These are phyloP conservation scores for Pseudonectria foliicola DNA, from an alignment of 2,329 filamentous ascomycete species.

Conservation along the genomic window DNA sequence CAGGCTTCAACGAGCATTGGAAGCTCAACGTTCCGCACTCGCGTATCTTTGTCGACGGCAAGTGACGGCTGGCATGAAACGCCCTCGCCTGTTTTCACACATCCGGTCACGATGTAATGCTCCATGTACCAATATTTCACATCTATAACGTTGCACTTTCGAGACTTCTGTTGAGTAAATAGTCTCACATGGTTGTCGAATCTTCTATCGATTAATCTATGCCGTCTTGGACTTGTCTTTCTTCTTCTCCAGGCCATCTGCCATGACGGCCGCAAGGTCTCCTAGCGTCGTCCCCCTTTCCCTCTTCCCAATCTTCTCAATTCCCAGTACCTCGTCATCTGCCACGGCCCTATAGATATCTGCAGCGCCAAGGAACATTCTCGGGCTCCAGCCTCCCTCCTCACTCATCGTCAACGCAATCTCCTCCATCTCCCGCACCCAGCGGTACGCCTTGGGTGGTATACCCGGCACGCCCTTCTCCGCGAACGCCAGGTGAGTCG, in stretches of 20 bases:
- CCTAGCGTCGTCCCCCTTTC: conserved; percentile 49
- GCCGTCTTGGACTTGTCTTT: conserved; percentile 13
- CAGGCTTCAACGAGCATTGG: conserved; percentile 23
- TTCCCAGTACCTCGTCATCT: conserved; percentile 52
- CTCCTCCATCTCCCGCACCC: conserved; percentile 72
- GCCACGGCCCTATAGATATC: conserved; percentile 55
- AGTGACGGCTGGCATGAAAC: neutral
- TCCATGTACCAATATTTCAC: too few species aligned
- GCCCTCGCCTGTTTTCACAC: too few species aligned
- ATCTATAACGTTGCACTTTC: too few species aligned
- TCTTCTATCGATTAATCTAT: neutral
- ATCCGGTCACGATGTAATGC: too few species aligned
- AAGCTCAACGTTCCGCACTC: conserved; percentile 31
- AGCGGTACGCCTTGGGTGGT: conserved; percentile 69
- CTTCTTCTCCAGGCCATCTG: conserved; percentile 40
- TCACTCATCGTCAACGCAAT: conserved; percentile 59
- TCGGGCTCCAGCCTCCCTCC: conserved; percentile 54
- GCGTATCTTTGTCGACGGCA: conserved; percentile 18
- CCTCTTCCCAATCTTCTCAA: conserved; percentile 50
- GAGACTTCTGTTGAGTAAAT: too few species aligned
- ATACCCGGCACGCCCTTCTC: conserved; percentile 50
- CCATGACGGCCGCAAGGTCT: conserved; percentile 46
- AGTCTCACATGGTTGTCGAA: too few species aligned
- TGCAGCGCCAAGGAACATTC: conserved; percentile 53
- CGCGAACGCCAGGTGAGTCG: conserved; percentile 37